Conservation (phyloP, 148 eudicot genomes). For the Amaranthus cruentus region DNA sequence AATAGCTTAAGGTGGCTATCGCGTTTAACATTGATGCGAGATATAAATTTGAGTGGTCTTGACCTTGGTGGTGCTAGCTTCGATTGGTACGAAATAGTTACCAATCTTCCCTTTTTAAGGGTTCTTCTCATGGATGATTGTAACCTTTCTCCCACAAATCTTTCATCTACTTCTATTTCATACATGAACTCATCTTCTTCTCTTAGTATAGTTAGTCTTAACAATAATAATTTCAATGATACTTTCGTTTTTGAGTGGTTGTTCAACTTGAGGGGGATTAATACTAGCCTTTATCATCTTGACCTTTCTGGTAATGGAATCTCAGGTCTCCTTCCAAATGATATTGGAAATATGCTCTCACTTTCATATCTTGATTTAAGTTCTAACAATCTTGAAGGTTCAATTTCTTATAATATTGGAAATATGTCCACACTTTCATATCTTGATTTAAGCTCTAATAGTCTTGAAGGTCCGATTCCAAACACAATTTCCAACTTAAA, state of each 20-base stretch:
- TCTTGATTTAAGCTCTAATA: slow-evolving; percentile 3
- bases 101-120: slow-evolving; percentile 16
- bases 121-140: slow-evolving; percentile 20
- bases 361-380: slow-evolving; percentile 19
- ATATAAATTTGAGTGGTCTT: slow-evolving; percentile 9
- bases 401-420: slow-evolving; percentile 3
- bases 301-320: slow-evolving; percentile 13
- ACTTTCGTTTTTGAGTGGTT: slow-evolving; percentile 19
- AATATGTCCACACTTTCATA: not conserved
- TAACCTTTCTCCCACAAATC: slow-evolving; percentile 13
- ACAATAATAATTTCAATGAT: slow-evolving; percentile 12
- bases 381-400: slow-evolving; percentile 3
- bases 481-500: not conserved
- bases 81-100: slow-evolving; percentile 3
- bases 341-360: not conserved
- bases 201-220: slow-evolving; percentile 18
- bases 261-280: slow-evolving; percentile 15
- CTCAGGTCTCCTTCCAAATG: slow-evolving; percentile 16
- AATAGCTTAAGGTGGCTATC: slow-evolving; percentile 14
- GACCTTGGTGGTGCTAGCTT: slow-evolving; percentile 1
- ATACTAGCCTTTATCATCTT: slow-evolving; percentile 21
- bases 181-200: slow-evolving; percentile 7
- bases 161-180: slow-evolving; percentile 1
- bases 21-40: slow-evolving; percentile 4
- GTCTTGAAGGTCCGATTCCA: not conserved